Base-by-base conservation (phyloP, 2,329 filamentous ascomycete genomes). In the Chaetomium olivaceum region DNA sequence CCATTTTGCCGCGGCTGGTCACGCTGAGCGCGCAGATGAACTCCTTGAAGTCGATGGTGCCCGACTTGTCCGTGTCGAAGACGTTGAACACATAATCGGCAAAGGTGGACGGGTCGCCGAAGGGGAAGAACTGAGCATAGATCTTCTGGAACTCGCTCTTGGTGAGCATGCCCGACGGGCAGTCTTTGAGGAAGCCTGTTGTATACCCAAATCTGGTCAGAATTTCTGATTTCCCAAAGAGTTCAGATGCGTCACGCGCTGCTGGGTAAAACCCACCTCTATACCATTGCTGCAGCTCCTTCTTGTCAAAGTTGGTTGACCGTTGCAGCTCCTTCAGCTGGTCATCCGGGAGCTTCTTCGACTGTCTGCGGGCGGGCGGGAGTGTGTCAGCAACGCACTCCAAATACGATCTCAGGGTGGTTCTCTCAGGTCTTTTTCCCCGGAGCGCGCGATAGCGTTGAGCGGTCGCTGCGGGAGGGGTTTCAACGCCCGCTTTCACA, bases 91-190 rank as follows among this genome's bases (percentile, higher is more conserved):
- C 95, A 78, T 98, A 98, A 81, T 98, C 94, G 77, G 95, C 95
- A 77, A 99, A 99, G 2, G 92, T 95, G 29, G 92, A 96, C 3
- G 95, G 95, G 77, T 99, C 95, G 72, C 95, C 95, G 75, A 98
- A 98, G 16, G 95, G 95, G 80, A 99, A 99, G 86, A 99, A 99
- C 79, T 98, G 95, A 74, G 95, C 92, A 81, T 99, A 99, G 75
- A 99, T 99, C 82, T 98, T 98, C 80, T 98, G 95, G 79, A 99
- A 99, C 80, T 99, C 95, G 76, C 96, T 91, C 81, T 98, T 99
- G 75, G 92, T 95, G 77, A 99, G 90, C 84, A 93, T 96, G 78
- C 95, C 95, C 51, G 91, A 93, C 4, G 95, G 95, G 80, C 95
- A 99, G 80, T 99, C 95, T 83, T 98, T 98, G 68, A 98, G 85